Evolutionary conservation across 1,284 basidiomycete genomes (phyloP).

Genomic region (Exsudoporus floridanus): DNA sequence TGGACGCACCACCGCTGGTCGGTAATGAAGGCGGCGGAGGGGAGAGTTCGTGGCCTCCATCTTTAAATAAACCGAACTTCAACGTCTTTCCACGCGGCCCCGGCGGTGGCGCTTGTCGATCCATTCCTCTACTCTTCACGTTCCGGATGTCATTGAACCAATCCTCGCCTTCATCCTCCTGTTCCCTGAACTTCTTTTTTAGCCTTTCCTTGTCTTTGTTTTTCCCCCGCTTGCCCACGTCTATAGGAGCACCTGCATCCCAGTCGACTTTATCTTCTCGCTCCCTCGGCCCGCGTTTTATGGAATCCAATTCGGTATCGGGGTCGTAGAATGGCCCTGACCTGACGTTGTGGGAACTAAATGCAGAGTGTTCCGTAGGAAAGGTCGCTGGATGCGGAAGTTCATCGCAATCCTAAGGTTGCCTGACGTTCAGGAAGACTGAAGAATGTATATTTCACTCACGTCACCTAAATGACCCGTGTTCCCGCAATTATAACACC

Average conservation of each 20-base stretch:
- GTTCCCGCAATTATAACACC: slow-evolving; percentile 88
- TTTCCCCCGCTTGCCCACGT: slow-evolving; percentile 64
- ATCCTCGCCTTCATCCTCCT: slow-evolving; percentile 53
- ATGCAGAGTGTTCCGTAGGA: slow-evolving; percentile 69
- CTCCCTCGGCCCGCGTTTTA: slow-evolving; percentile 18
- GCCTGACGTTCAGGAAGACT: not conserved
- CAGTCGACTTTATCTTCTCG: slow-evolving; percentile 37
- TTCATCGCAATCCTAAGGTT: slow-evolving; percentile 67
- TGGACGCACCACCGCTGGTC: slow-evolving; percentile 12
- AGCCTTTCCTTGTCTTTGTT: slow-evolving; percentile 59
- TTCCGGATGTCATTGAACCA: slow-evolving; percentile 54
- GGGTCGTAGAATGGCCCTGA: slow-evolving; percentile 74
- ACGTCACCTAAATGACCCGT: slow-evolving; percentile 87
- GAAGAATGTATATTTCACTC: slow-evolving; percentile 32
- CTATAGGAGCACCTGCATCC: slow-evolving; percentile 48
- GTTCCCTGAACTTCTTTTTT: slow-evolving; percentile 48
- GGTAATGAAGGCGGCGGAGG: slow-evolving; percentile 11
- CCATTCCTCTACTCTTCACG: slow-evolving; percentile 26
- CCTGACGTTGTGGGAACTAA: slow-evolving; percentile 65
- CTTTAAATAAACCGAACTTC: slow-evolving; percentile 39
- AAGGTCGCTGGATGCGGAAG: slow-evolving; percentile 48
- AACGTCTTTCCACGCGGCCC: slow-evolving; percentile 34
- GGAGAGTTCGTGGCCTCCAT: slow-evolving; percentile 17
- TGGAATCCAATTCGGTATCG: slow-evolving; percentile 19
- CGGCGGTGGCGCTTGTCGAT: slow-evolving; percentile 6